These are phyloP conservation scores for Yamadazyma kitorensis DNA, from an alignment of 805 yeast species.

Conservation along the genomic window DNA sequence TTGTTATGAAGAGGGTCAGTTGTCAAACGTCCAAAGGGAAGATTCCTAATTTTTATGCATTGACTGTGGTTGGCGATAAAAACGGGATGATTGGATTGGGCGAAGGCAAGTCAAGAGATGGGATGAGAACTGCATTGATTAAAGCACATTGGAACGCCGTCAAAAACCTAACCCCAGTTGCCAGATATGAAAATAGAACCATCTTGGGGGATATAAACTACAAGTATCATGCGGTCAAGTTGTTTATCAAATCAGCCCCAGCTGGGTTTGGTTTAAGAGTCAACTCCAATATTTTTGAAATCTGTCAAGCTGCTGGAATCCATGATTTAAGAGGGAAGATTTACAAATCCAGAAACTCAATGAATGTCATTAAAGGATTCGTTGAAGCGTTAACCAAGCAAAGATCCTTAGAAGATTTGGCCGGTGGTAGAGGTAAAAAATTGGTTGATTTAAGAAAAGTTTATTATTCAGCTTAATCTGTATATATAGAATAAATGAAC, in stretches of 20 bases:
- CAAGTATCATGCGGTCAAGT: conserved; percentile 83
- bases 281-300: conserved; percentile 83
- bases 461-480: conserved; percentile 57
- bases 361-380: conserved; percentile 91
- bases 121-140: conserved; percentile 67
- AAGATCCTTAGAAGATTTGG: conserved; percentile 80
- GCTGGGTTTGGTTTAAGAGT: conserved; percentile 93
- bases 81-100: conserved; percentile 95
- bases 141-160: conserved; percentile 95
- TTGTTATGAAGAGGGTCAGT: conserved; percentile 75
- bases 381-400: conserved; percentile 83
- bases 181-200: conserved; percentile 89
- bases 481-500: no score
- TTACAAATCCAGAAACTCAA: conserved; percentile 86
- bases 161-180: conserved; percentile 74
- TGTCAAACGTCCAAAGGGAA: conserved; percentile 93
- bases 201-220: conserved; percentile 78
- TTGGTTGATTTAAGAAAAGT: conserved; percentile 88
- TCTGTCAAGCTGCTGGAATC: conserved; percentile 91
- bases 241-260: conserved; percentile 81
- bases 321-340: conserved; percentile 90
- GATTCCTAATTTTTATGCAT: conserved; percentile 73
- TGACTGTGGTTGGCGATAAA: conserved; percentile 89
- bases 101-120: conserved; percentile 85
- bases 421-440: conserved; percentile 91